Evolutionary conservation across 2,329 filamentous ascomycete species (phyloP), one percentile per base, ranked within the genome.

Genomic region (Didymellaceae sp.): DNA sequence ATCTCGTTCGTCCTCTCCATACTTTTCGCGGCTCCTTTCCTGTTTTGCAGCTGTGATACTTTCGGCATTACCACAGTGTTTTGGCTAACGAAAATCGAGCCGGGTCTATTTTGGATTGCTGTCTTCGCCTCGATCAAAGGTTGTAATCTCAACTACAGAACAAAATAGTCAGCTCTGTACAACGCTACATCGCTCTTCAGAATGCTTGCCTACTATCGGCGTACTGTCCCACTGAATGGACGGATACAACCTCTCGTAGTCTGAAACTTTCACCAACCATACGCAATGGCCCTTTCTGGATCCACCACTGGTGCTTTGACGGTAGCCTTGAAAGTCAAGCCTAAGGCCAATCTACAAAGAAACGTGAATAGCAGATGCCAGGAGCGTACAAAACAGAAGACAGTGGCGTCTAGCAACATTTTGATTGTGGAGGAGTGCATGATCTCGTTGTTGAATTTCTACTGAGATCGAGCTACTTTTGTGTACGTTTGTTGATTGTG

Each of bases 321-420:
- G 46, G 48, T 52, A 20, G n/a, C 31, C 22, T 16, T 39, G 5
- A 52, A 17, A n/a, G 26, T 42, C 20, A 52, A 34, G 32, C 25
- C 21, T 5, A 52, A 21, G 21, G 21, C 32, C 17, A 46, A 10
- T 24, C 28, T 16, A 18, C 43, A 52, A n/a, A 46, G 24, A 3
- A 16, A 22, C 6, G 26, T 43, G 11, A 43, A 39, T 6, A 52
- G 20, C 3, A 52, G 32, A 21, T 46, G 42, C 48, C 42, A 46
- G 14, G 26, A 24, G 21, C 48, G 16, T 13, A 24, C 21, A 11
- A 52, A 26, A 37, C 48, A 52, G 10, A 46, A 46, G 1, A 33
- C 0, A 11, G 46, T 21, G 9, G 38, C 18, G 17, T 43, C 32
- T 17, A 38, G 18, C 14, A 52, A 35, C 37, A 34, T 46, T 9